Conservation (phyloP, 2,329 filamentous ascomycete genomes). For the Microsporum audouinii region DNA sequence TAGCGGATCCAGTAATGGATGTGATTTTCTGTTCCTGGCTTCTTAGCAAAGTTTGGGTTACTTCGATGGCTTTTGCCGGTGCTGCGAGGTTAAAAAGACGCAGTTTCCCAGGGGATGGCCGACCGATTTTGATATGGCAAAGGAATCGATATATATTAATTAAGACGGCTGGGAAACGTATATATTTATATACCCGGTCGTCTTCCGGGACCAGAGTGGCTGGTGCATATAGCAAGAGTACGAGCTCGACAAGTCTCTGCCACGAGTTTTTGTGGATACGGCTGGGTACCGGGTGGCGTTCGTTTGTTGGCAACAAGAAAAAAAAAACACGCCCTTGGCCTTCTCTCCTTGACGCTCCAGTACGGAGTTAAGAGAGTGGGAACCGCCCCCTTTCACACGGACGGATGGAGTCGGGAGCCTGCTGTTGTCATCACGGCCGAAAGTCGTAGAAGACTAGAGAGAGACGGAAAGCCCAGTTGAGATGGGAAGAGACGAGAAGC, state of each 20-base stretch:
- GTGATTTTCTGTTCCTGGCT: not conserved
- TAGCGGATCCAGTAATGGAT: not conserved
- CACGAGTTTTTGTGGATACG: not conserved
- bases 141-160: not conserved
- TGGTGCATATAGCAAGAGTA: not conserved
- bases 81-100: not conserved
- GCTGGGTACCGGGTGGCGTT: not conserved
- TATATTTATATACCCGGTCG: not conserved
- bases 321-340: not conserved
- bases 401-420: not conserved
- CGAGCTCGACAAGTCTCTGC: not conserved
- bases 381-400: not conserved
- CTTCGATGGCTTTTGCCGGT: not conserved
- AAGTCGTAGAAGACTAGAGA: too few relatives aligned
- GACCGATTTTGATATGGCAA: not conserved
- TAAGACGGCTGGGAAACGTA: not conserved
- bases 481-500: not conserved
- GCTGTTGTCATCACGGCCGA: too few relatives aligned
- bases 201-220: not conserved
- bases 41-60: not conserved
- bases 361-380: not conserved
- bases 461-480: too few relatives aligned
- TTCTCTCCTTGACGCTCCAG: not conserved
- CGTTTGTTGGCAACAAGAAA: not conserved
- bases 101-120: not conserved